Conservation (phyloP, 306 rosid genomes). For the Dalbergia cochinchinensis region DNA sequence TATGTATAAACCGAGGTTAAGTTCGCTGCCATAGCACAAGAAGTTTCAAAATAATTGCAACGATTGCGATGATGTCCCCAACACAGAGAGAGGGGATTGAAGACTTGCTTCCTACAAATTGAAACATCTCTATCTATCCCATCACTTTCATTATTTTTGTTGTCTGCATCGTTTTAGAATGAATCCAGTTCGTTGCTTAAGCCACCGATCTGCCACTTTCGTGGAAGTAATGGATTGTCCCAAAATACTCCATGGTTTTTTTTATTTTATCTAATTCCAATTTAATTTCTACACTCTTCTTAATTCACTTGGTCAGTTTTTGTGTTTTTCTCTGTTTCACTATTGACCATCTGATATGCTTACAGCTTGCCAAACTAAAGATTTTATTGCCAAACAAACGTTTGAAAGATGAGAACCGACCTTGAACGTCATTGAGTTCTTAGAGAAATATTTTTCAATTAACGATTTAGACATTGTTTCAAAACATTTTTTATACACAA, state of each 20-base stretch:
- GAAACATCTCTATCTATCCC: neutral
- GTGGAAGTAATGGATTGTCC: constrained; percentile 26
- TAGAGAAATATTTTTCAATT: too few species aligned
- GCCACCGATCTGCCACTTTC: constrained; percentile 35
- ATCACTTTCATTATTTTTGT: constrained; percentile 28
- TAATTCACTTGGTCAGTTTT: constrained; percentile 5
- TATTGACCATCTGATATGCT: neutral
- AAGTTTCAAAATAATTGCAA: constrained; percentile 4
- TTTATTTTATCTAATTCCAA: constrained; percentile 30
- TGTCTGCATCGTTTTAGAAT: constrained; percentile 29
- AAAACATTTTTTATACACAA: too few species aligned
- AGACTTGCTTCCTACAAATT: too few species aligned
- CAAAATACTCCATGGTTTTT: constrained; percentile 19
- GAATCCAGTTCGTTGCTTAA: constrained; percentile 37
- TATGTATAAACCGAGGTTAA: constrained; percentile 14
- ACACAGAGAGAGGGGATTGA: neutral
- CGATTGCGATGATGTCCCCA: neutral
- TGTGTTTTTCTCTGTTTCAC: neutral
- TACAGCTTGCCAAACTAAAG: constrained; percentile 7
- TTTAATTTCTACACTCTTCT: neutral
- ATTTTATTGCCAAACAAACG: constrained; percentile 15
- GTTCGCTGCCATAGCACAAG: neutral
- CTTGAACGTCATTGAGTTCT: neutral
- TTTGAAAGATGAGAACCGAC: neutral
- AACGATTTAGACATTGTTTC: too few species aligned